Evolutionary conservation across 2,329 filamentous ascomycete genomes (phyloP).

Genomic region (Onygenales sp.): DNA sequence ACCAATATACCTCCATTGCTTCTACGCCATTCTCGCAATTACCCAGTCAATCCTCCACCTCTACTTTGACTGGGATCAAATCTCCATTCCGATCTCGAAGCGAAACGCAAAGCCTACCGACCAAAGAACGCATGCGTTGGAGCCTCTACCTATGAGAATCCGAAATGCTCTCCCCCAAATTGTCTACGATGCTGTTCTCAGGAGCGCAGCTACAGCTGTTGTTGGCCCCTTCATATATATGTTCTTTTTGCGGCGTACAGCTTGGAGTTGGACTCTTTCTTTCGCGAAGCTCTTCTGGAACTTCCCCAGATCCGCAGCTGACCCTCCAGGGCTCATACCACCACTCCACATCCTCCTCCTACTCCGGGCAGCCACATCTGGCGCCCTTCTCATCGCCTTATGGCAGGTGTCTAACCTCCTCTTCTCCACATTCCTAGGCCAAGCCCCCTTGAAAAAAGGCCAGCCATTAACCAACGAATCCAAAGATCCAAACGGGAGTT

Average conservation of each 20-base stretch:
- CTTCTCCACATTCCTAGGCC: slow-evolving; percentile 71
- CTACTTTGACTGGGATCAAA: slow-evolving; percentile 61
- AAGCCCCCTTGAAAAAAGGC: slow-evolving; percentile 74
- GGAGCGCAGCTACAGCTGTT: slow-evolving; percentile 31
- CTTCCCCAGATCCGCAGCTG: slow-evolving; percentile 60
- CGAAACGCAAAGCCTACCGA: slow-evolving; percentile 22
- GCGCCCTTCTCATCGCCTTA: slow-evolving; percentile 57
- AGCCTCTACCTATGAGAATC: slow-evolving; percentile 31
- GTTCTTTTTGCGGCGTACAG: slow-evolving; percentile 49
- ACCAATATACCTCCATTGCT: slow-evolving; percentile 67
- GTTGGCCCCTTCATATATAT: slow-evolving; percentile 52
- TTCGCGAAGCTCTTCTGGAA: slow-evolving; percentile 66
- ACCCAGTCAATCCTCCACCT: slow-evolving; percentile 64
- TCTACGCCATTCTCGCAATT: slow-evolving; percentile 59
- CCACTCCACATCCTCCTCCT: slow-evolving; percentile 51
- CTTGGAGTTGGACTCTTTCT: slow-evolving; percentile 61
- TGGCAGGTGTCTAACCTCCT: slow-evolving; percentile 70
- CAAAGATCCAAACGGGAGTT: slow-evolving; percentile 83
- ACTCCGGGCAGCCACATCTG: slow-evolving; percentile 49
- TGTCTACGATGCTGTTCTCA: slow-evolving; percentile 24
- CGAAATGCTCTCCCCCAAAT: slow-evolving; percentile 21
- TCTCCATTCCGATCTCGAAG: slow-evolving; percentile 43
- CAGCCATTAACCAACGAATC: slow-evolving; percentile 74
- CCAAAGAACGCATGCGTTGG: slow-evolving; percentile 26
- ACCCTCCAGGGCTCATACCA: slow-evolving; percentile 44